Evolutionary conservation across 2,329 filamentous ascomycete genomes (phyloP).

Genomic region (Bipolaris sorokiniana): DNA sequence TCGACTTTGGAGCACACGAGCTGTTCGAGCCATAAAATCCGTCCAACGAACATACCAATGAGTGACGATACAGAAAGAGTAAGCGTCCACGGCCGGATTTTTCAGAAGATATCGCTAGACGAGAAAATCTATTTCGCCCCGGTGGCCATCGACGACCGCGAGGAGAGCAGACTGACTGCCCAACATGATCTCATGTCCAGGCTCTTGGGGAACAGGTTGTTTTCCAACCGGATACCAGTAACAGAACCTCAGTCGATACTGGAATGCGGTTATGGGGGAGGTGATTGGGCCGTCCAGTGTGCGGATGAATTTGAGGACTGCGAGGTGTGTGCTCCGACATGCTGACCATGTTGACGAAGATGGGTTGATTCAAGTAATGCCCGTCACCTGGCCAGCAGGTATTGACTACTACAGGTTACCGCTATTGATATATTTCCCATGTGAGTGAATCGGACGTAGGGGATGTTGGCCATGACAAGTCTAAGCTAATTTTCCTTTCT

Average conservation of each 20-base stretch:
- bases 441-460: constrained; percentile 1
- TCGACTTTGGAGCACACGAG: background rate
- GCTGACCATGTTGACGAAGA: background rate
- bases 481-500: background rate
- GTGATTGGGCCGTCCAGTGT: constrained; percentile 47
- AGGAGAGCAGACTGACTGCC: constrained; percentile 45
- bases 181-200: constrained; percentile 45
- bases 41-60: constrained; percentile 14
- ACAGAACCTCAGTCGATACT: constrained; percentile 41
- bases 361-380: background rate
- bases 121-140: constrained; percentile 49
- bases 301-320: constrained; percentile 48
- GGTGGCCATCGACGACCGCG: constrained; percentile 44
- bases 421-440: constrained; percentile 48
- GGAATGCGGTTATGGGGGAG: constrained; percentile 50
- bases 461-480: background rate
- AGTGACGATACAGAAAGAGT: constrained; percentile 32
- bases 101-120: constrained; percentile 49
- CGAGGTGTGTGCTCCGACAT: constrained; percentile 39
- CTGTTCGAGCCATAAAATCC: background rate
- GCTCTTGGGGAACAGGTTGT: constrained; percentile 39
- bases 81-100: constrained; percentile 46
- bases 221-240: constrained; percentile 37
- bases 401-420: constrained; percentile 42
- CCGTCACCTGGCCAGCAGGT: background rate